These are phyloP conservation scores for Mortierella sp. DNA, from an alignment of 371 early-diverging fungal genomes.

Conservation along the genomic window DNA sequence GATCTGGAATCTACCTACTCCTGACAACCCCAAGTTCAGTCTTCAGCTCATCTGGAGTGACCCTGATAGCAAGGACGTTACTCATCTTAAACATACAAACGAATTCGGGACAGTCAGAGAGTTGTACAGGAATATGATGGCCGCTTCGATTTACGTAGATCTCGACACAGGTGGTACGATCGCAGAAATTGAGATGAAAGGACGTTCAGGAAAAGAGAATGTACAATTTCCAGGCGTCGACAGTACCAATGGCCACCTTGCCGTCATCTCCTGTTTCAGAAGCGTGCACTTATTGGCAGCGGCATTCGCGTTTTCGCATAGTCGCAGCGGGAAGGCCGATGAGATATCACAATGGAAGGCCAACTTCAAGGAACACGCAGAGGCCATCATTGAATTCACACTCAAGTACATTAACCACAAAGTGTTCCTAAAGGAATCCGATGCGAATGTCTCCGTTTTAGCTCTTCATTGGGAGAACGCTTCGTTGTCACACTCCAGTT, in stretches of 20 bases:
- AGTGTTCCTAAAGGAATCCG: no score
- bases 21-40: constrained; percentile 21
- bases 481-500: not conserved
- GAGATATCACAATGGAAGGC: no score
- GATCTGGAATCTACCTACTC: constrained; percentile 37
- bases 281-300: no score
- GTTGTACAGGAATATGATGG: constrained; percentile 21
- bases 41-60: constrained; percentile 46
- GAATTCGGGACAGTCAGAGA: constrained; percentile 15
- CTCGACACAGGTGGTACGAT: constrained; percentile 8
- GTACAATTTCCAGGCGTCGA: not conserved
- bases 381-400: no score
- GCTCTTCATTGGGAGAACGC: no score
- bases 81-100: not conserved
- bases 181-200: constrained; percentile 29
- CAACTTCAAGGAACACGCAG: no score
- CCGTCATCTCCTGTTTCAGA: no score
- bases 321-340: no score
- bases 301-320: no score
- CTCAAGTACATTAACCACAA: no score
- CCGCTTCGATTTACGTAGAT: constrained; percentile 19
- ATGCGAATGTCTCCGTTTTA: no score
- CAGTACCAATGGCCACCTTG: no score
- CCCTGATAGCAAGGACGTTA: constrained; percentile 10
- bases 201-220: constrained; percentile 8